phyloP scores from a whole-genome alignment of 306 rosid genomes.

The Corylus americana region DNA sequence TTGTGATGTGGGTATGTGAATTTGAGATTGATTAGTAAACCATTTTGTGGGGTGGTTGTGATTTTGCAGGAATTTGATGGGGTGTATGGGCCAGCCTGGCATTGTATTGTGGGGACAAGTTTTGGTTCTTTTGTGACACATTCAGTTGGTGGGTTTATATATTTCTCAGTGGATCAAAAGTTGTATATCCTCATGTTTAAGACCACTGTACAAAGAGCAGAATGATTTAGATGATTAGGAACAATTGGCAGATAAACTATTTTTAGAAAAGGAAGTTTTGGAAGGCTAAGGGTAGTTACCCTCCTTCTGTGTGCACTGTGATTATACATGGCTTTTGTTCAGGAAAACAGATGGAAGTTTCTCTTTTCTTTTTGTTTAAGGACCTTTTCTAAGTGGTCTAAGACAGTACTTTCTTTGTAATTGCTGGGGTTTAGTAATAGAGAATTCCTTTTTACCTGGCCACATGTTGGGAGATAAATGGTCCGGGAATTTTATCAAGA shows the following conservation, averaged over 20 bases:
- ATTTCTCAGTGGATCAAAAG: conserved; percentile 93
- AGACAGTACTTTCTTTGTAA: background rate
- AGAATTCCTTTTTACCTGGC: background rate
- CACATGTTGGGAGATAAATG: too few species aligned
- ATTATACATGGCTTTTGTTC: conserved; percentile 40
- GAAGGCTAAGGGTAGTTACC: conserved; percentile 25
- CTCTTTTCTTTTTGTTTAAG: background rate
- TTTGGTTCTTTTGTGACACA: conserved; percentile 98
- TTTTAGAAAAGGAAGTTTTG: conserved; percentile 29
- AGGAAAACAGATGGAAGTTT: conserved; percentile 5
- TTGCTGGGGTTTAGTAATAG: background rate
- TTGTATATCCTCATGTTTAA: conserved; percentile 83
- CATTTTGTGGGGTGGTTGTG: conserved; percentile 37
- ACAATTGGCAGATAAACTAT: conserved; percentile 15
- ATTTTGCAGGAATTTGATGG: conserved; percentile 91
- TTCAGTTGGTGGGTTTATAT: conserved; percentile 88
- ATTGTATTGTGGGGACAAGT: conserved; percentile 91
- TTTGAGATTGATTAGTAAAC: conserved; percentile 39
- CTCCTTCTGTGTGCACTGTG: background rate
- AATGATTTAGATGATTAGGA: conserved; percentile 36
- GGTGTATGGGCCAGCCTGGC: conserved; percentile 99
- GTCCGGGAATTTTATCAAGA: too few species aligned
- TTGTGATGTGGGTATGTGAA: conserved; percentile 22
- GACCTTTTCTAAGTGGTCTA: conserved; percentile 9
- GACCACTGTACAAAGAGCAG: conserved; percentile 89